Percentiles rank a stretch among this genome's conserved stretches.
phyloP scores from a whole-genome alignment of 1,284 basidiomycete genomes.

The Cryptococcus maquisensis region DNA sequence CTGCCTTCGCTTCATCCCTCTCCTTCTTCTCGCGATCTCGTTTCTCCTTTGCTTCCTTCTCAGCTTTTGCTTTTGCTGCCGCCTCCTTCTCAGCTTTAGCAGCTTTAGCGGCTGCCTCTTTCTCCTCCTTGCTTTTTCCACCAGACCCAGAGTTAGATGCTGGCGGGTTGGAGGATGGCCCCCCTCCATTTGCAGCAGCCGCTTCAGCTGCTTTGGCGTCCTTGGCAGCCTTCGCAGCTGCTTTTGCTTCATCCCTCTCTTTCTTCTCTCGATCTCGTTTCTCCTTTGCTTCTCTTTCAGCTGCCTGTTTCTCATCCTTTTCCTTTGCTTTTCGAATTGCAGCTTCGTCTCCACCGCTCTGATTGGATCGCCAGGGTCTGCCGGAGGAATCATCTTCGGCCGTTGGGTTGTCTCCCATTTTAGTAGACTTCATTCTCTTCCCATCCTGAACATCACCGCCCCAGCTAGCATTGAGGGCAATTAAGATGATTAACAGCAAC shows the following conservation, averaged over 20 bases:
- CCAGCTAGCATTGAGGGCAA: constrained; percentile 22
- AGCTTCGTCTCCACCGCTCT: constrained; percentile 1
- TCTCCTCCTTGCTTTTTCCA: not conserved
- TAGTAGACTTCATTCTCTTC: not conserved
- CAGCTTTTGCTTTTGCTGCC: not conserved
- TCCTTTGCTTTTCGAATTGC: not conserved
- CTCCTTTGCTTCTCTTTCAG: not conserved
- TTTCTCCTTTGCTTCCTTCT: not conserved
- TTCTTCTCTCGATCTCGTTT: not conserved
- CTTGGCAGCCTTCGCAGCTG: too few relatives aligned
- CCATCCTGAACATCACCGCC: not conserved
- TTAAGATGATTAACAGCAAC: constrained; percentile 19
- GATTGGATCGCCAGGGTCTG: too few relatives aligned
- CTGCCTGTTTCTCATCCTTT: not conserved
- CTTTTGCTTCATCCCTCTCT: not conserved
- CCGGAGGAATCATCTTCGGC: not conserved
- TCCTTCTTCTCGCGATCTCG: not conserved
- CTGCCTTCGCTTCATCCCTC: not conserved
- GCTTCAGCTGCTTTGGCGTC: not conserved
- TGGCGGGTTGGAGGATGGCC: not conserved
- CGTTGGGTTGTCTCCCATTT: not conserved
- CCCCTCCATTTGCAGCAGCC: not conserved
- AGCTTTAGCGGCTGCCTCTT: not conserved
- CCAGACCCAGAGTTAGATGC: not conserved
- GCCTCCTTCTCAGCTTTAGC: not conserved